Conservation (phyloP, 345 rosid genomes). For the Citrus inodora region DNA sequence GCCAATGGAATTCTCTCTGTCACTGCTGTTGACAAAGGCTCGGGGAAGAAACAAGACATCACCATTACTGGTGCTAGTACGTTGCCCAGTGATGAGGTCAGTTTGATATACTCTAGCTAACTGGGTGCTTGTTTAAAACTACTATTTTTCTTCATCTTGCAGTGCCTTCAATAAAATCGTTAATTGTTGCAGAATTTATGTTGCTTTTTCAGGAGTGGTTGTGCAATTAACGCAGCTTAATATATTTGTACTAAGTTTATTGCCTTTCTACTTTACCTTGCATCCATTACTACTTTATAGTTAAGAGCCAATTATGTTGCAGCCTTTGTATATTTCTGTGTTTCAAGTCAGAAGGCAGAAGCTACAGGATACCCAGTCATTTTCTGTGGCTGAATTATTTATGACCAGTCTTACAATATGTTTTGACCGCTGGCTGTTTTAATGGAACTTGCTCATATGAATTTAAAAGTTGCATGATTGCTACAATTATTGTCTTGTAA, state of each 20-base stretch:
- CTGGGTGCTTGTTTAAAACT: neutral
- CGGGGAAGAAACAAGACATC: constrained; percentile 93
- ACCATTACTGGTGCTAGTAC: constrained; percentile 96
- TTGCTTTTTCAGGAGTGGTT: neutral
- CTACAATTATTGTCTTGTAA: neutral
- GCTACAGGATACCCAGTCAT: neutral
- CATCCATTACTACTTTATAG: neutral
- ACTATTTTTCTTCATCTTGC: neutral
- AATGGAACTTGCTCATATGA: neutral
- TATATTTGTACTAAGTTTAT: neutral
- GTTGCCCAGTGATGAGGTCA: constrained; percentile 47
- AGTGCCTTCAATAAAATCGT: neutral
- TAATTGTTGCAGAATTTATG: neutral
- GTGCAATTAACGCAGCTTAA: neutral
- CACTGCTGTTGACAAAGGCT: constrained; percentile 81
- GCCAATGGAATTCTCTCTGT: constrained; percentile 94
- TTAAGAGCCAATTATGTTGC: neutral
- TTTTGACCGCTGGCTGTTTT: neutral
- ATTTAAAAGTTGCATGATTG: neutral
- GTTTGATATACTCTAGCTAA: neutral
- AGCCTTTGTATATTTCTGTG: neutral
- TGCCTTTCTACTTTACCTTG: neutral
- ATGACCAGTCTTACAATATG: neutral
- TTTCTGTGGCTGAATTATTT: neutral
- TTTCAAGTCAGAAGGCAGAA: neutral